A percentile compares a stretch with the other conserved stretches of the same genome.
Conservation (phyloP, 2,329 filamentous ascomycete genomes). For the Elsinoe perseae region DNA sequence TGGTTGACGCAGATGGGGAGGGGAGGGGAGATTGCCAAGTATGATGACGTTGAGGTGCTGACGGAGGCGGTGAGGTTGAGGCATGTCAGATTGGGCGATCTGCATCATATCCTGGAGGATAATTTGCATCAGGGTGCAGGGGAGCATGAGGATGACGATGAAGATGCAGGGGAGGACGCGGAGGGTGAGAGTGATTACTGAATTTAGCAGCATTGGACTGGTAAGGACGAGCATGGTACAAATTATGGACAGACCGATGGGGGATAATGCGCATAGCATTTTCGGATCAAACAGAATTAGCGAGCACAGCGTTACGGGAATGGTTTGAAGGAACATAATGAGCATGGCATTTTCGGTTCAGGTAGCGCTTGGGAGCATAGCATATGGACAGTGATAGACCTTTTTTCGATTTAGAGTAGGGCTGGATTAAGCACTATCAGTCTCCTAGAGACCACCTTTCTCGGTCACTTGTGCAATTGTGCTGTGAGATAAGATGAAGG, state of each 20-base stretch:
- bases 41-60: conserved; percentile 3
- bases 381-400: not conserved
- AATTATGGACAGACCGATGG: not conserved
- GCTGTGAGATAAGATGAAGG: no score
- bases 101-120: not conserved
- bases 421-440: not conserved
- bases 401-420: not conserved
- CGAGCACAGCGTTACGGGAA: not conserved
- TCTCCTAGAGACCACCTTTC: no score
- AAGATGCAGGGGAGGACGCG: not conserved
- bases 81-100: not conserved
- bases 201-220: not conserved
- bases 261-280: not conserved
- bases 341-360: not conserved
- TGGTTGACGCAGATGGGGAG: not conserved
- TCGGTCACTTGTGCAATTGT: no score
- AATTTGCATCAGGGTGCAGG: not conserved
- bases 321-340: not conserved
- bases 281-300: not conserved
- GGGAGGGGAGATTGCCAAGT: not conserved
- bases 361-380: not conserved
- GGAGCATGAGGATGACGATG: not conserved
- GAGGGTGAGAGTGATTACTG: not conserved
- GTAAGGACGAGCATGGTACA: not conserved
- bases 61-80: conserved; percentile 13